phyloP scores from a whole-genome alignment of 495 filamentous ascomycete genomes.

The Penicillium coprophilum region DNA sequence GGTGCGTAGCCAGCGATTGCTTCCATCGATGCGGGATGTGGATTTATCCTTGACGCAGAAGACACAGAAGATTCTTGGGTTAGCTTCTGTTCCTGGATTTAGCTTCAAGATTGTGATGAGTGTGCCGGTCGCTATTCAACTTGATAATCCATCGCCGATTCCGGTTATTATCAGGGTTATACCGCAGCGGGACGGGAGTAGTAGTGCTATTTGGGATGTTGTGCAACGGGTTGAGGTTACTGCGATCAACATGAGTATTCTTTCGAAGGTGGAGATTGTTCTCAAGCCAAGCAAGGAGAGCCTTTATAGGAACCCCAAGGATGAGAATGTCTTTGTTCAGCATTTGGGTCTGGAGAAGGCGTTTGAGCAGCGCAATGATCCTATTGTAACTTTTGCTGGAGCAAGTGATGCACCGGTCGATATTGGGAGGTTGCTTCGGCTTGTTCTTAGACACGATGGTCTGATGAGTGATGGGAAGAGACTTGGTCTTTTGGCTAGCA shows the following conservation, averaged over 20 bases:
- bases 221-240: background rate
- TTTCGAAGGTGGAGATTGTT: slow-evolving; percentile 1
- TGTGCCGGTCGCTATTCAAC: slow-evolving; percentile 1
- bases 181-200: background rate
- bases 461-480: background rate
- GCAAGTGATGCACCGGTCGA: background rate
- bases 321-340: background rate
- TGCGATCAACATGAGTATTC: background rate
- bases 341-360: background rate
- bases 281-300: background rate
- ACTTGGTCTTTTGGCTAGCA: background rate
- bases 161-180: slow-evolving; percentile 2
- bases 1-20: background rate
- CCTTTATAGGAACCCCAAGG: background rate
- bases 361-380: background rate
- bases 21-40: background rate
- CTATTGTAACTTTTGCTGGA: background rate
- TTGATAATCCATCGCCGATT: slow-evolving; percentile 1
- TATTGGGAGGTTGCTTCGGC: background rate
- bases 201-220: background rate
- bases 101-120: background rate
- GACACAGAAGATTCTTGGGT: background rate
- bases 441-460: background rate
- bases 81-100: background rate
- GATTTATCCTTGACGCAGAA: slow-evolving; percentile 1